phyloP scores from a whole-genome alignment of 768 basidiomycete genomes.

The Rhodotorula taiwanensis region DNA sequence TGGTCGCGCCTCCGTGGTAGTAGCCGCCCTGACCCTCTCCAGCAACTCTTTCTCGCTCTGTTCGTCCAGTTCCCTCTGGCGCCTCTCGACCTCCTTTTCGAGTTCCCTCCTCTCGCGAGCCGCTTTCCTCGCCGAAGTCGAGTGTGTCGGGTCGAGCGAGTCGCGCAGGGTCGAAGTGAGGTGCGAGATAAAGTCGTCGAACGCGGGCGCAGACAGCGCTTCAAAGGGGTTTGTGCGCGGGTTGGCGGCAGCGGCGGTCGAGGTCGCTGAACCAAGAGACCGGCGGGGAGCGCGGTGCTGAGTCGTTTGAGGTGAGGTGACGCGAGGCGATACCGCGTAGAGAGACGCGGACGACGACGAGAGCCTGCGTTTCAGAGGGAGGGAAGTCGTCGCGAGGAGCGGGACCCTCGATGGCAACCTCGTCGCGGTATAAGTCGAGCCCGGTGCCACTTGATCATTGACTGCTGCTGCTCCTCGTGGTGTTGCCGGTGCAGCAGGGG shows the following conservation, averaged over 20 bases:
- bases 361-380: neutral
- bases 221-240: conserved; percentile 7
- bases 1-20: no score
- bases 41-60: neutral
- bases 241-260: neutral
- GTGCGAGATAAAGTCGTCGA: conserved; percentile 7
- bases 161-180: conserved; percentile 7
- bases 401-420: no score
- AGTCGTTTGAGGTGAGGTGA: neutral
- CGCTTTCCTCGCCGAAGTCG: neutral
- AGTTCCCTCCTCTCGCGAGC: neutral
- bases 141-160: neutral
- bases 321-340: neutral
- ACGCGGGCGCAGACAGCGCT: conserved; percentile 2
- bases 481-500: no score
- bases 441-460: no score
- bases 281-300: no score
- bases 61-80: neutral
- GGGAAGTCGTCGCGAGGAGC: conserved; percentile 1
- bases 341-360: neutral
- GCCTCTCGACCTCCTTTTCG: neutral
- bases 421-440: no score
- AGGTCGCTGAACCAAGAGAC: no score
- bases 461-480: no score
- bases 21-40: no score